Base-by-base conservation (phyloP, 2,329 filamentous ascomycete species). In the Erysiphe neolycopersici region DNA sequence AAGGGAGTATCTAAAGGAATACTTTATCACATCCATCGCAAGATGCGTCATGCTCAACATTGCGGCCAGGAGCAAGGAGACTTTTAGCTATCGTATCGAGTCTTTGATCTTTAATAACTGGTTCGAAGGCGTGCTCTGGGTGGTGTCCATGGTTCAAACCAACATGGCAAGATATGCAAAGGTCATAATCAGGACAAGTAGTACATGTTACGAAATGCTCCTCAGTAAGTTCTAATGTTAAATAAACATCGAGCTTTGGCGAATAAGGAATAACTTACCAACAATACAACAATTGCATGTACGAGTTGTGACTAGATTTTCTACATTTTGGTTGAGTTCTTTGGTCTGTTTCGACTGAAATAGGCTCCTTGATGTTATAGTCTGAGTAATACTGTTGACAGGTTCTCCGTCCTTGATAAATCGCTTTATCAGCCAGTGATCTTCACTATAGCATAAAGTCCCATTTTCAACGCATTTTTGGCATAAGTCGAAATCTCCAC, bases 391-490 rank as follows among this genome's bases (percentile, higher is more conserved):
- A 66, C 85, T 94, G 60, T 74, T 82, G 50, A 82, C 70, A 45
- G 94, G 76, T 49, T 73, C 67, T 42, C 85, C 87, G 46, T 84
- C 69, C 54, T 76, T 68, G 48, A 93, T 72, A 49, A 73, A 74
- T 46, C 89, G 78, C 71, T 92, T 94, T 59, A 95, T 87, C 60
- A 98, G 67, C 85, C 84, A 94, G 62, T 98, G 89, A 49, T 73
- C 70, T 29, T 76, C 69, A 45, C 76, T 76, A 48, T 75, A 70
- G 64, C 91, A 98, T 36, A 79, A 71, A 46, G 79, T 67, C 49
- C 85, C 85, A 37, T 67, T 63, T 42, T 75, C 69, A 41, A 94
- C 73, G 54, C 89, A 98, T 5, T 65, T 60, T 49, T 75, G 69
- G 66, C 91, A 98, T 29, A 98, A 71, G 56, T 98, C 89, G 54